Base-by-base conservation (phyloP, 805 yeast genomes). In the Suhomyces xylopsoci region DNA sequence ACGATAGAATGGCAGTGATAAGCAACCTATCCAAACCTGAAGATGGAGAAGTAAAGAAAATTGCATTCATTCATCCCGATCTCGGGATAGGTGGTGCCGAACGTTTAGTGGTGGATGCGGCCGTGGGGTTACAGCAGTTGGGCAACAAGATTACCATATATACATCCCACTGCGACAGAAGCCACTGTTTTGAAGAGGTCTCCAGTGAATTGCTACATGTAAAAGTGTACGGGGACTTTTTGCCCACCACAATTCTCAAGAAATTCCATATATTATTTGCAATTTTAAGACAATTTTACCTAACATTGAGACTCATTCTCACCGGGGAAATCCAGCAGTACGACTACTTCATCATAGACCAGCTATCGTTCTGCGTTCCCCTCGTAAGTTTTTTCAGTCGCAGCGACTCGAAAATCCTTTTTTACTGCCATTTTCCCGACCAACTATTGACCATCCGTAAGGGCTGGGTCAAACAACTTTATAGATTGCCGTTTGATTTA, bases 71-170 rank as follows among this genome's bases (percentile, higher is more conserved):
- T 4, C 99, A 94, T 65, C 99, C 99, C 0, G 99, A 94, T 70
- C 73, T 94, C 50, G 99, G 99, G 0, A 93, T 93, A 52, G 99
- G 88, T 5, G 99, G 99, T 3, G 99, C 99, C 1, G 99, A 94
- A 66, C 78, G 99, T 54, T 78, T 96, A n/a, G 91, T 94, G 1
- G 97, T 94, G 1, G 99, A 94, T 69, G 91, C 96, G 2, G 99
- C 98, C 0, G 74, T 90, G 3, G 96, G 97, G 0, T 71, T 94
- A 25, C 90, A 93, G 63, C 77, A 82, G 2, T 68, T 76, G 28
- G 62, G 60, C 28, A 84, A 88, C 64, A 76, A 74, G 0, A 84
- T 94, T 9, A 76, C 78, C 2, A 78, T 92, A 5, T 90, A 79
- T 70, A 93, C 99, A 0, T 91, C 97, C 0, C 97, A 94, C 65